These are phyloP conservation scores for Davidsoniella virescens DNA, from an alignment of 2,329 filamentous ascomycete species.

Conservation along the genomic window DNA sequence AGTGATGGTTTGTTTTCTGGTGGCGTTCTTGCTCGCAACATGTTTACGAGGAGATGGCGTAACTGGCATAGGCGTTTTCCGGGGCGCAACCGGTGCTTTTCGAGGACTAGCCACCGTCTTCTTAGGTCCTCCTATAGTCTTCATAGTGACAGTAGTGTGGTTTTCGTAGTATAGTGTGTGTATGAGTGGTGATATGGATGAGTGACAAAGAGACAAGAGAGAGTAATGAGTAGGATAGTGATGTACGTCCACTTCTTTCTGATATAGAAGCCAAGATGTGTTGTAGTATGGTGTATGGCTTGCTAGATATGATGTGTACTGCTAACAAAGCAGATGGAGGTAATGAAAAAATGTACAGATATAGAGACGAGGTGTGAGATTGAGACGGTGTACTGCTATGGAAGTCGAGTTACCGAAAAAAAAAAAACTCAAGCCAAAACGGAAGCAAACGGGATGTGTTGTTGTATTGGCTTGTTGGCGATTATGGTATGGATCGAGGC, in stretches of 20 bases:
- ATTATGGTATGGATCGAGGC: too few species aligned
- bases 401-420: background rate
- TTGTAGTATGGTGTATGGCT: too few species aligned
- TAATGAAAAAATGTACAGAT: too few species aligned
- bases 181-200: background rate
- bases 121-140: slow-evolving; percentile 8
- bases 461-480: too few species aligned
- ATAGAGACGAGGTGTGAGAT: too few species aligned
- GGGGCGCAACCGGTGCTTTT: slow-evolving; percentile 8
- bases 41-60: slow-evolving; percentile 10
- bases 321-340: too few species aligned
- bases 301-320: too few species aligned
- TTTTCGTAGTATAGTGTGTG: too few species aligned
- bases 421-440: background rate
- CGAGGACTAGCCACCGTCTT: slow-evolving; percentile 8
- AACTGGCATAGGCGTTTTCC: slow-evolving; percentile 1
- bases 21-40: slow-evolving; percentile 6
- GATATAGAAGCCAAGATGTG: too few species aligned
- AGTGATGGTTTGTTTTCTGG: slow-evolving; percentile 4
- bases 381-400: too few species aligned
- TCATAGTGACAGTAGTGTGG: background rate
- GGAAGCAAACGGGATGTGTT: background rate
- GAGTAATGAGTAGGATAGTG: too few species aligned
- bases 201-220: background rate
- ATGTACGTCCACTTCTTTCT: too few species aligned